phyloP scores from a whole-genome alignment of 805 yeast species.

The Spathaspora passalidarum region DNA sequence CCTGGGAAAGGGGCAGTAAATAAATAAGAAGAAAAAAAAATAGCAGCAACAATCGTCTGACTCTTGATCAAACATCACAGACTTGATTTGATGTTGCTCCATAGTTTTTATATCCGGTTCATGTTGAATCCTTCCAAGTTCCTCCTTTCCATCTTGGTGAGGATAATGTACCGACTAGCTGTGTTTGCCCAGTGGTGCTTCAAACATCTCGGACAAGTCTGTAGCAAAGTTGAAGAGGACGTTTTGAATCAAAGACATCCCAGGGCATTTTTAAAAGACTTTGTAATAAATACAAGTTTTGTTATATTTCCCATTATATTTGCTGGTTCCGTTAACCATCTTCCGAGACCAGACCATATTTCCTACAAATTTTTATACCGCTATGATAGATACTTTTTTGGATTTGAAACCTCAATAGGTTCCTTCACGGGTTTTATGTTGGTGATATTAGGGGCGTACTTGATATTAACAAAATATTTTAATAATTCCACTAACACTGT shows the following conservation, averaged over 20 bases:
- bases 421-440: constrained; percentile 4
- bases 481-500: neutral
- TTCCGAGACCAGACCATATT: constrained; percentile 7
- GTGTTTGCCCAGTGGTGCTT: neutral
- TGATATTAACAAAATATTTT: neutral
- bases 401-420: constrained; percentile 5
- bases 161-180: neutral
- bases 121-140: neutral
- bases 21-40: neutral
- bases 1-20: neutral
- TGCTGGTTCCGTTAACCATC: constrained; percentile 3
- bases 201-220: neutral
- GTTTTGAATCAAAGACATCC: constrained; percentile 5
- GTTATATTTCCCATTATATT: neutral
- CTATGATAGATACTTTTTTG: constrained; percentile 9
- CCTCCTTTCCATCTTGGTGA: neutral
- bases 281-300: constrained; percentile 2
- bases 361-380: constrained; percentile 7
- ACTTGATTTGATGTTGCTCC: neutral
- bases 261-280: neutral
- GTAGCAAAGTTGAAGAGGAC: neutral
- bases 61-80: neutral
- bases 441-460: neutral
- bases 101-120: neutral
- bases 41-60: neutral